Conservation (phyloP, 2,329 filamentous ascomycete species). For the Coleophoma cylindrospora region DNA sequence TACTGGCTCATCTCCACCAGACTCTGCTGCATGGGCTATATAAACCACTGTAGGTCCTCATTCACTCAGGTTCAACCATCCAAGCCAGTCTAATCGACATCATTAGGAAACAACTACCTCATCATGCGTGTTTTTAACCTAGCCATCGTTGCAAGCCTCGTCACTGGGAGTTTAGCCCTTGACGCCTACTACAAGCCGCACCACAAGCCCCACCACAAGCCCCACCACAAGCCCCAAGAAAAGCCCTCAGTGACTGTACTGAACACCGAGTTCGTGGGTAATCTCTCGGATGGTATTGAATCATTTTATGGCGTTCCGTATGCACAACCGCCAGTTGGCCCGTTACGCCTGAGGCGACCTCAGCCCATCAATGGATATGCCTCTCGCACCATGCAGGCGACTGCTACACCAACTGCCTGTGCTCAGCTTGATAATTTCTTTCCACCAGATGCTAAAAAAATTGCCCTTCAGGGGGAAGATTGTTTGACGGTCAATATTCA, state of each 20-base stretch:
- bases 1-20: too few relatives aligned
- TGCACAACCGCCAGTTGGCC: slow-evolving; percentile 62
- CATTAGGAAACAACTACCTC: too few relatives aligned
- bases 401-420: slow-evolving; percentile 54
- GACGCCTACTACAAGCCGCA: too few relatives aligned
- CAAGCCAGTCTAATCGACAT: too few relatives aligned
- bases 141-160: too few relatives aligned
- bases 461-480: slow-evolving; percentile 54
- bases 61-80: too few relatives aligned
- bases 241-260: slow-evolving; percentile 6
- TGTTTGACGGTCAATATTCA: slow-evolving; percentile 58
- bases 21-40: too few relatives aligned
- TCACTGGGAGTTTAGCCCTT: too few relatives aligned
- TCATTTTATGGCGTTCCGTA: slow-evolving; percentile 73
- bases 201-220: too few relatives aligned
- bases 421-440: slow-evolving; percentile 47
- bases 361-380: slow-evolving; percentile 47
- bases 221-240: too few relatives aligned
- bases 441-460: slow-evolving; percentile 46
- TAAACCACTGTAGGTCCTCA: too few relatives aligned
- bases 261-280: slow-evolving; percentile 14
- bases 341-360: slow-evolving; percentile 66
- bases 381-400: slow-evolving; percentile 58
- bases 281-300: slow-evolving; percentile 41
- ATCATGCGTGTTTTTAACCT: too few relatives aligned